These are phyloP conservation scores for Solanum neorickii DNA, from an alignment of 257 asterid species.

Conservation along the genomic window DNA sequence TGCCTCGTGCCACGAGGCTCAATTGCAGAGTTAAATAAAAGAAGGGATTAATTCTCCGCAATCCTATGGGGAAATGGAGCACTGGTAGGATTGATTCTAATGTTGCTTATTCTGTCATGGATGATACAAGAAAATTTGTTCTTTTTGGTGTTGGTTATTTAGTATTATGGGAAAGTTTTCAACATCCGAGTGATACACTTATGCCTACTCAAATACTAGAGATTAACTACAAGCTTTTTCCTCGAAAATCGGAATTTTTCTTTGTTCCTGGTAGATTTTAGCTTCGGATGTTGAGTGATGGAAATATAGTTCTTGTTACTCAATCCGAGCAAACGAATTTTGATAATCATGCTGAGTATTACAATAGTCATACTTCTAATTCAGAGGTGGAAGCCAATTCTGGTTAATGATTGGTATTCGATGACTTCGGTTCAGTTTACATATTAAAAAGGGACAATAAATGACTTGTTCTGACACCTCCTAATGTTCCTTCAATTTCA, in stretches of 20 bases:
- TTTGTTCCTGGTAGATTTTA: constrained; percentile 36
- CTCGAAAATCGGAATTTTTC: constrained; percentile 2
- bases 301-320: constrained; percentile 27
- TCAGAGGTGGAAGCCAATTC: constrained; percentile 8
- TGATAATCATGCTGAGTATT: constrained; percentile 24
- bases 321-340: constrained; percentile 7
- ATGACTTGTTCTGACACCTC: background rate
- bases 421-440: constrained; percentile 10
- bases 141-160: constrained; percentile 5
- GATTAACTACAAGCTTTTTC: background rate
- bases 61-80: constrained; percentile 13
- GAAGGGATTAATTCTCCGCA: constrained; percentile 25
- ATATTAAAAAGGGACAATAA: constrained; percentile 14
- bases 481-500: constrained; percentile 6
- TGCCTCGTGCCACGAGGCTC: constrained; percentile 31
- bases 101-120: constrained; percentile 24
- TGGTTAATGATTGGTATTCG: constrained; percentile 21
- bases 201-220: constrained; percentile 16
- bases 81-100: background rate
- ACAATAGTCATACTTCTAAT: constrained; percentile 13
- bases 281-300: constrained; percentile 16
- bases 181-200: constrained; percentile 17
- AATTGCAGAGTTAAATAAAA: constrained; percentile 5
- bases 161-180: constrained; percentile 44
- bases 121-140: constrained; percentile 45